Conservation (phyloP, 345 rosid genomes). For the Bruguiera gymnorhiza region DNA sequence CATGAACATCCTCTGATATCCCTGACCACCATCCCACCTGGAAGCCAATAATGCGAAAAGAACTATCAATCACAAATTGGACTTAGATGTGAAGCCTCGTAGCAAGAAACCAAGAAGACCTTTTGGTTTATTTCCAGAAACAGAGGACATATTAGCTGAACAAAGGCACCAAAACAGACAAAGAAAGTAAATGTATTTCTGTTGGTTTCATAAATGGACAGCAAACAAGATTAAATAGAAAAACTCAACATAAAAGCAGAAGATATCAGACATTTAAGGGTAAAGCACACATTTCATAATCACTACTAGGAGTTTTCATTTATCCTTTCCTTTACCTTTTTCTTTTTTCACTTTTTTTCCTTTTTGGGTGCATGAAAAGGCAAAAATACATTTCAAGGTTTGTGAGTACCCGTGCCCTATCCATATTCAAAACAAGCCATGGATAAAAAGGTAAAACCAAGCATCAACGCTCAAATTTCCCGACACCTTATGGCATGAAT, state of each 20-base stretch:
- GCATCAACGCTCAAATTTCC: background rate
- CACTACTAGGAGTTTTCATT: background rate
- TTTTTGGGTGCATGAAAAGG: no score
- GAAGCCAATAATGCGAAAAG: constrained; percentile 12
- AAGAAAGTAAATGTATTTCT: no score
- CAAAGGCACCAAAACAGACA: no score
- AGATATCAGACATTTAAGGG: background rate
- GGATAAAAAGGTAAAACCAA: background rate
- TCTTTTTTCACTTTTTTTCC: background rate
- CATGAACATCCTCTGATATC: constrained; percentile 61
- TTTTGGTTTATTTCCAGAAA: no score
- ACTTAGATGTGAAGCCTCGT: background rate
- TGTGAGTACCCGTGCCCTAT: background rate
- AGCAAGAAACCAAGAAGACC: no score
- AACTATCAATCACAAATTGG: background rate
- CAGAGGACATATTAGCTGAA: no score
- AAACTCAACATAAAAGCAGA: background rate
- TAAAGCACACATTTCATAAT: background rate
- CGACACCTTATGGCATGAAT: background rate
- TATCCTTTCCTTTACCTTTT: background rate
- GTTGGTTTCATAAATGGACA: background rate
- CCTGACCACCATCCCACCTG: constrained; percentile 99
- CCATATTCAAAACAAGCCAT: background rate
- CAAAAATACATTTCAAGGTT: background rate
- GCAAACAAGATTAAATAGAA: background rate